A percentile compares a stretch with the other conserved stretches of the same genome.
phyloP scores from a whole-genome alignment of 768 basidiomycete genomes.

The Phylloporus arenicola region DNA sequence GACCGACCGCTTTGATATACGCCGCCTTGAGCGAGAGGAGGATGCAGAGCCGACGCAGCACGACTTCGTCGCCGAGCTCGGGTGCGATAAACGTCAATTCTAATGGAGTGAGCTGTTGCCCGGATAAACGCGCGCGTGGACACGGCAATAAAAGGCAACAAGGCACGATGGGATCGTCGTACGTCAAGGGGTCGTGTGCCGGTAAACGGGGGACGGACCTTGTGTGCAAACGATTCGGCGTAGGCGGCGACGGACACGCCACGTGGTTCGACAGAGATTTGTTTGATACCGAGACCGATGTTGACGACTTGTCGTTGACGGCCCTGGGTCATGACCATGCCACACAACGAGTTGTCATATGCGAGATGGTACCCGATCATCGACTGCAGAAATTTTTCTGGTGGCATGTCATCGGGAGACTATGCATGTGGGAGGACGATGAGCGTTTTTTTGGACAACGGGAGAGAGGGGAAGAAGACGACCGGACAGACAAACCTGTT shows the following conservation, averaged over 20 bases:
- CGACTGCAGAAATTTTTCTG: conserved; percentile 60
- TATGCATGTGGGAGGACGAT: conserved; percentile 15
- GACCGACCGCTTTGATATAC: conserved; percentile 81
- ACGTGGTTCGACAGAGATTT: conserved; percentile 56
- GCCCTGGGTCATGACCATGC: conserved; percentile 86
- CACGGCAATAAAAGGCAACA: too few species aligned
- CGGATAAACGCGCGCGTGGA: background rate
- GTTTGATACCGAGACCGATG: conserved; percentile 76
- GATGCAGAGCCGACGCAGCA: conserved; percentile 70
- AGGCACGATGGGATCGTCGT: background rate
- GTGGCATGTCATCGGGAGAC: conserved; percentile 56
- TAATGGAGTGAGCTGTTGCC: conserved; percentile 43
- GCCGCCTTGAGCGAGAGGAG: conserved; percentile 75
- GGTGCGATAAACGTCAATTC: conserved; percentile 52
- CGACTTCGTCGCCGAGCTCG: conserved; percentile 53
- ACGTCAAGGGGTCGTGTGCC: background rate
- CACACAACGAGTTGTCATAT: conserved; percentile 62
- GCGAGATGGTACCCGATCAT: conserved; percentile 79
- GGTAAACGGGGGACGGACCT: conserved; percentile 41
- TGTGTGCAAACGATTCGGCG: conserved; percentile 69
- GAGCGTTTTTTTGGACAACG: conserved; percentile 1
- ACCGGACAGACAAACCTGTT: conserved; percentile 47
- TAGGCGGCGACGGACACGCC: conserved; percentile 58
- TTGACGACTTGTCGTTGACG: conserved; percentile 69
- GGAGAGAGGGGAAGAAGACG: background rate